Evolutionary conservation across 2,329 filamentous ascomycete species (phyloP).

Genomic region (Aspergillus udagawae): DNA sequence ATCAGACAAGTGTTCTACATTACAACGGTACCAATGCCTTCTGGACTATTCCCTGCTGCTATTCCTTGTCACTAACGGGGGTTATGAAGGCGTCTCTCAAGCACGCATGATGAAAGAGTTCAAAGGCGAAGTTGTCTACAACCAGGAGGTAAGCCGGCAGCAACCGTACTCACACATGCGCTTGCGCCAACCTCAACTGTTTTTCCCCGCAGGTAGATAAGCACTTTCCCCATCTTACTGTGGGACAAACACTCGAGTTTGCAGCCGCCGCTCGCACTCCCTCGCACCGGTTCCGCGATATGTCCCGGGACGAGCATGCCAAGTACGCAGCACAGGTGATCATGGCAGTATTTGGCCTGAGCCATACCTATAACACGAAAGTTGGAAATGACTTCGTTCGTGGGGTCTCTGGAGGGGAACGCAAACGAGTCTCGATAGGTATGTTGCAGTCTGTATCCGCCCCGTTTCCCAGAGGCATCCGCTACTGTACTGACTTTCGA

Average conservation of each 20-base stretch:
- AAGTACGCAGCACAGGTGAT: slow-evolving; percentile 40
- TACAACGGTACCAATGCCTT: slow-evolving; percentile 59
- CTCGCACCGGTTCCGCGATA: slow-evolving; percentile 19
- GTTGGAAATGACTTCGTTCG: slow-evolving; percentile 52
- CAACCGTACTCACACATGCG: neutral
- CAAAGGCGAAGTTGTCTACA: slow-evolving; percentile 36
- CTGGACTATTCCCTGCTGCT: neutral
- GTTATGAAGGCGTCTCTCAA: slow-evolving; percentile 58
- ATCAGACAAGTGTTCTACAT: slow-evolving; percentile 67
- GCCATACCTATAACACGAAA: slow-evolving; percentile 49
- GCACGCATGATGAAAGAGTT: slow-evolving; percentile 31
- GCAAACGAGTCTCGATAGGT: slow-evolving; percentile 48
- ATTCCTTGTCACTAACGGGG: slow-evolving; percentile 55
- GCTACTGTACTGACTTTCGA: slow-evolving; percentile 12
- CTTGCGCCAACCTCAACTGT: neutral
- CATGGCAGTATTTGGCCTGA: slow-evolving; percentile 35
- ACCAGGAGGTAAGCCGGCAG: slow-evolving; percentile 40
- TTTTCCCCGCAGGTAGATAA: slow-evolving; percentile 55
- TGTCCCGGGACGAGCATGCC: slow-evolving; percentile 35
- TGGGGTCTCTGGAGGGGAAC: slow-evolving; percentile 57
- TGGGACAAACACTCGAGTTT: slow-evolving; percentile 73
- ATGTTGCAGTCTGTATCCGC: neutral
- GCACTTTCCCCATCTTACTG: slow-evolving; percentile 60
- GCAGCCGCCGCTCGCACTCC: slow-evolving; percentile 62
- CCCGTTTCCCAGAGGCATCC: neutral